A percentile compares a stretch with the other conserved stretches of the same genome.
Conservation (phyloP, 2,329 filamentous ascomycete genomes). For the Xylariomycetidae sp. region DNA sequence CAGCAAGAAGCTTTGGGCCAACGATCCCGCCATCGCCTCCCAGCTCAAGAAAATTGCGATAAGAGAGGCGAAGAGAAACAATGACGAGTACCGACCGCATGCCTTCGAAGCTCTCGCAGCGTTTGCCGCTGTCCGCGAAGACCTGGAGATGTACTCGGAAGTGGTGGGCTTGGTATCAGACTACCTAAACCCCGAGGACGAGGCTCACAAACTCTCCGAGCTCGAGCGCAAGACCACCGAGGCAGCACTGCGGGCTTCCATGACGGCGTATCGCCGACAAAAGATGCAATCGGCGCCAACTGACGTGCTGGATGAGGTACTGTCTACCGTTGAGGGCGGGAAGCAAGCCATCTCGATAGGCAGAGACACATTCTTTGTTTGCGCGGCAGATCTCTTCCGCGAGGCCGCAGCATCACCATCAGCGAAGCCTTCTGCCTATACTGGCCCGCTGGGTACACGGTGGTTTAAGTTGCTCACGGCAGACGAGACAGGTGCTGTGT, state of each 20-base stretch:
- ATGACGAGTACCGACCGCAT: conserved; percentile 73
- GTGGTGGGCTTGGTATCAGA: conserved; percentile 58
- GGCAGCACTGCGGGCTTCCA: conserved; percentile 45
- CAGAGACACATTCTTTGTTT: conserved; percentile 47
- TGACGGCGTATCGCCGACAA: conserved; percentile 41
- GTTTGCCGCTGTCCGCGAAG: conserved; percentile 61
- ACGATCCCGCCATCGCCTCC: conserved; percentile 46
- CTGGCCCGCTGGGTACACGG: conserved; percentile 19
- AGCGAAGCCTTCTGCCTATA: conserved; percentile 3
- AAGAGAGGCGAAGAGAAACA: conserved; percentile 87
- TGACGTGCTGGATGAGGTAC: conserved; percentile 33
- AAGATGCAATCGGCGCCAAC: conserved; percentile 31
- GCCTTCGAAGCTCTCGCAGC: conserved; percentile 67
- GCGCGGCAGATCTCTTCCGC: conserved; percentile 40
- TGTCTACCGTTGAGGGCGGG: conserved; percentile 28
- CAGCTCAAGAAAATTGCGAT: conserved; percentile 75
- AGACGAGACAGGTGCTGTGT: conserved; percentile 39
- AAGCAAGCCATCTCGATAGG: conserved; percentile 35
- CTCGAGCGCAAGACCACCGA: conserved; percentile 37
- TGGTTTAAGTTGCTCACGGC: conserved; percentile 44
- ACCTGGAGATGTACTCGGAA: conserved; percentile 64
- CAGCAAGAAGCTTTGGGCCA: conserved; percentile 51
- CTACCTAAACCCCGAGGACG: conserved; percentile 50
- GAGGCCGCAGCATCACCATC: conserved; percentile 27
- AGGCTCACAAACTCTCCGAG: conserved; percentile 35